Conservation (phyloP, 371 early-diverging fungal genomes). For the Mucor ambiguus region DNA sequence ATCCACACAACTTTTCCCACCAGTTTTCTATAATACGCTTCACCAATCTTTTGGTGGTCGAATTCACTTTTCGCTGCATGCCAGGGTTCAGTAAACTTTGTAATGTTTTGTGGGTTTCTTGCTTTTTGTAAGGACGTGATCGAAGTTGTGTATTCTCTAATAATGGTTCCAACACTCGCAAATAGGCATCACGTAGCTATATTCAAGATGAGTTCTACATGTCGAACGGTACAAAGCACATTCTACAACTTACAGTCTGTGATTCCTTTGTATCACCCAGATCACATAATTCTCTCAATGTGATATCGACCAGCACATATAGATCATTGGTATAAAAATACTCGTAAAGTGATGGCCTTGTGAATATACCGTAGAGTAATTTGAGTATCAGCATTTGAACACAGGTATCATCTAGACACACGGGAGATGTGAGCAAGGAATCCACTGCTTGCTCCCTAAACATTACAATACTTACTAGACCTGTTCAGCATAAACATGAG, state of each 20-base stretch:
- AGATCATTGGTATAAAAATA: conserved; percentile 91
- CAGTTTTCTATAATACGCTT: conserved; percentile 59
- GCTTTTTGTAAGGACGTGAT: conserved; percentile 52
- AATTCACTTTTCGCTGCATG: conserved; percentile 35
- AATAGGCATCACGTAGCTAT: conserved; percentile 75
- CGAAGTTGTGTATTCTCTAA: conserved; percentile 68
- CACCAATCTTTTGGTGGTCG: conserved; percentile 41
- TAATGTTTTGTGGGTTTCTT: conserved; percentile 49
- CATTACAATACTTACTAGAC: conserved; percentile 55
- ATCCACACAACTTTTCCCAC: conserved; percentile 36
- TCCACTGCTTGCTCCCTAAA: background rate
- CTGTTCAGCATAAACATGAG: conserved; percentile 87
- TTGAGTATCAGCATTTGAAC: conserved; percentile 74
- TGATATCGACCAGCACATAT: conserved; percentile 80
- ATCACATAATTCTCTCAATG: conserved; percentile 76
- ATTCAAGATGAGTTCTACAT: background rate
- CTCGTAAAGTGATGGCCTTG: conserved; percentile 55
- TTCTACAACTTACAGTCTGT: conserved; percentile 38
- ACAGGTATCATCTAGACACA: conserved; percentile 59
- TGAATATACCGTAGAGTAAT: conserved; percentile 70
- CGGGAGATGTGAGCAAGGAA: background rate
- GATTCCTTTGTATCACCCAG: conserved; percentile 71
- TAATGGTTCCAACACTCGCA: conserved; percentile 73
- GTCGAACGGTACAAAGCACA: background rate
- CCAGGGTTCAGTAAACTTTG: conserved; percentile 42